Evolutionary conservation across 805 yeast species (phyloP).

Genomic region (Saccharomycopsis sp.): DNA sequence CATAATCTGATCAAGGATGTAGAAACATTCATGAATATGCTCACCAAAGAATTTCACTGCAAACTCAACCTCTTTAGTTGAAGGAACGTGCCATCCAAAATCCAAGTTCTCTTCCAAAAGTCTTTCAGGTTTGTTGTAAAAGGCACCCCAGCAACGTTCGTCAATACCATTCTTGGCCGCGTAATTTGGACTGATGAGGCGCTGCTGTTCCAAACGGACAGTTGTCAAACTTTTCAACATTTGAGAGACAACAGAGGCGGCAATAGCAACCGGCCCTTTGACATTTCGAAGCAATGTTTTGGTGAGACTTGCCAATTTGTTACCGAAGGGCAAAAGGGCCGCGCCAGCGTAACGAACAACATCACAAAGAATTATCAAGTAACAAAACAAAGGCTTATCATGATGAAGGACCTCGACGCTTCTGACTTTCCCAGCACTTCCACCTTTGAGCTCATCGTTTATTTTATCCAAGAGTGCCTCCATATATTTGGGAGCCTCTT

Average conservation of each 20-base stretch:
- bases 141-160: slow-evolving; percentile 66
- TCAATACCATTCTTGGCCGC: slow-evolving; percentile 30
- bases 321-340: slow-evolving; percentile 34
- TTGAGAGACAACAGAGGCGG: slow-evolving; percentile 57
- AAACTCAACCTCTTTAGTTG: slow-evolving; percentile 41
- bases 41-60: slow-evolving; percentile 52
- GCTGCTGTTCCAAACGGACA: slow-evolving; percentile 47
- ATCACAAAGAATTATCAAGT: slow-evolving; percentile 60
- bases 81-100: slow-evolving; percentile 73
- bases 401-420: slow-evolving; percentile 60
- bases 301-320: slow-evolving; percentile 40
- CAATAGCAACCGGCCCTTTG: slow-evolving; percentile 57
- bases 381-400: slow-evolving; percentile 69
- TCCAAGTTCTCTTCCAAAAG: slow-evolving; percentile 40
- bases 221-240: slow-evolving; percentile 54
- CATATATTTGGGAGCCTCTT: slow-evolving; percentile 37
- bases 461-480: slow-evolving; percentile 43
- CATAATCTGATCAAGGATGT: slow-evolving; percentile 32
- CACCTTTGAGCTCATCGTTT: slow-evolving; percentile 56
- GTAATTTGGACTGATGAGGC: slow-evolving; percentile 29
- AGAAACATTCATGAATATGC: slow-evolving; percentile 37
- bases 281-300: slow-evolving; percentile 37
- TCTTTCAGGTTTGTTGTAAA: slow-evolving; percentile 47
- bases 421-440: slow-evolving; percentile 74
- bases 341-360: slow-evolving; percentile 59